Evolutionary conservation across 2,329 filamentous ascomycete species (phyloP), one percentile per base, ranked within the genome.

Genomic region (Alternaria solani): DNA sequence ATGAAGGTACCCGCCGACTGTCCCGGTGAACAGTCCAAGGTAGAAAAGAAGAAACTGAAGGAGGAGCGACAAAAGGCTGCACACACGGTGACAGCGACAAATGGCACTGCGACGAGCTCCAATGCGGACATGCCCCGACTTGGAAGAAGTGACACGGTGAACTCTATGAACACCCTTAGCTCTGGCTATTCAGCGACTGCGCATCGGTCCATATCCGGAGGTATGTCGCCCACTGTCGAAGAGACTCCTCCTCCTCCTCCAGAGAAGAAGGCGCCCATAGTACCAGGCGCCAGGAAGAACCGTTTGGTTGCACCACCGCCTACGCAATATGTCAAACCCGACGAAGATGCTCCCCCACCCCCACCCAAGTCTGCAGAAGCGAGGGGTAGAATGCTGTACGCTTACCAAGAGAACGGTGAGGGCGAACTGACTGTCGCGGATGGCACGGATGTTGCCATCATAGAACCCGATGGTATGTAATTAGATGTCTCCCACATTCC

Each of bases 1-100:
- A 95, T 99, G 90, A 99, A 98, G 80, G 95, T 98, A 0, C 93
- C 95, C 0, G 91, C 95, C 7, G 92, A 97, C 75, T 99, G 95
- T 74, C 95, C 95, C 0, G 95, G 95, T 51, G 95, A 98, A 75
- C 88, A 95, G 75, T 90, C 85, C 64, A 99, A 98, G 79, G 95
- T 98, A 64, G 94, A 97, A 71, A 94, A 90, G 82, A 99, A 97
- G 84, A 96, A 94, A 72, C 85, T 96, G 42, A 98, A 98, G 80
- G 86, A 86, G 42, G 90, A 94, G 75, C 87, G 94, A 62, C 94
- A 98, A 80, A 90, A 91, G 60, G 85, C 89, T 5, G 91, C 94
- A 12, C 91, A 90, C 71, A 81, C 87, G 8, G 71, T 73, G 36
- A 64, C 69, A 3, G 82, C 86, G 0, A 78, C 79, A 20, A 75